A percentile compares a stretch with the other conserved stretches of the same genome.
These are phyloP conservation scores for Artemisia annua DNA, from an alignment of 129 eudicot species.

Conservation along the genomic window DNA sequence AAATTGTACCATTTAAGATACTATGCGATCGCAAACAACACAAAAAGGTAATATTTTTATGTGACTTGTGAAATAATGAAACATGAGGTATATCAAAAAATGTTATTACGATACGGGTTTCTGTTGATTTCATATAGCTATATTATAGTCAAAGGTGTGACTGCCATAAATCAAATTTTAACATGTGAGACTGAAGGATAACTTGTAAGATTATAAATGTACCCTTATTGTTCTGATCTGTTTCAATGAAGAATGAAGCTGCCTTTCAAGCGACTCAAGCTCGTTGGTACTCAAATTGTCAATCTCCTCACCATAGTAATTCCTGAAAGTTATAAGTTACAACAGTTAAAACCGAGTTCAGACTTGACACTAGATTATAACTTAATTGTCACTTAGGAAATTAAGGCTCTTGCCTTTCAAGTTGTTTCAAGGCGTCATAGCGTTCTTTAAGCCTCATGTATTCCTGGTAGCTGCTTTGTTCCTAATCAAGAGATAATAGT, in stretches of 20 bases:
- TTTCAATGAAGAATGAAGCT: constrained; percentile 52
- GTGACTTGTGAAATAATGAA: no score
- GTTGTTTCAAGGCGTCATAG: constrained; percentile 49
- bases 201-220: constrained; percentile 17
- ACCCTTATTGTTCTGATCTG: constrained; percentile 60
- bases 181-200: neutral
- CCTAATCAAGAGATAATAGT: constrained; percentile 41
- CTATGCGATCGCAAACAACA: neutral
- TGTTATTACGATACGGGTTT: neutral
- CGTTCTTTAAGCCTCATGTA: constrained; percentile 58
- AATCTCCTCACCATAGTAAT: constrained; percentile 59
- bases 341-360: constrained; percentile 22
- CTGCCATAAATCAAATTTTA: neutral
- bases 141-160: neutral
- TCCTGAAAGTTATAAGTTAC: constrained; percentile 39
- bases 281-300: constrained; percentile 51
- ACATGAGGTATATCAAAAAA: neutral
- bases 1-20: constrained; percentile 9
- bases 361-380: constrained; percentile 7
- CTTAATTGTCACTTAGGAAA: neutral
- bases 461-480: constrained; percentile 59
- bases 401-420: constrained; percentile 38
- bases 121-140: no score
- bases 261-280: constrained; percentile 63
- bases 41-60: neutral